Conservation (phyloP, 345 rosid genomes). For the Eucalyptus marginata region DNA sequence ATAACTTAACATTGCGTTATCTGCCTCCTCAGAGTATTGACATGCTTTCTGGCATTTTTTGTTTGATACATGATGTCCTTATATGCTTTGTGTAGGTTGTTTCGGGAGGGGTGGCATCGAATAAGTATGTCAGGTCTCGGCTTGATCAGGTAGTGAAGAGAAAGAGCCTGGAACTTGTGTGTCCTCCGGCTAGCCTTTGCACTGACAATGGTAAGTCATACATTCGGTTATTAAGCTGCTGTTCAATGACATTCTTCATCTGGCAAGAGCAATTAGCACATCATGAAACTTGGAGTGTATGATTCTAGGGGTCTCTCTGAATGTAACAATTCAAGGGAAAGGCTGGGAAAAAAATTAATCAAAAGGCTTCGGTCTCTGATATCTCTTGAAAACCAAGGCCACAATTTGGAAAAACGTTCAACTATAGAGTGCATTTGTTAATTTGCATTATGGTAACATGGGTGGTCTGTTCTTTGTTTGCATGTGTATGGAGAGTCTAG, state of each 20-base stretch:
- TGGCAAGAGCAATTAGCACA: background rate
- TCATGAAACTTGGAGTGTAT: background rate
- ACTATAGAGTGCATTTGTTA: background rate
- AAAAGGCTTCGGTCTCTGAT: background rate
- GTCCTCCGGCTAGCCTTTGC: slow-evolving; percentile 87
- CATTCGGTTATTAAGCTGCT: background rate
- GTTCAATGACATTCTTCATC: background rate
- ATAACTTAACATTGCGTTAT: background rate
- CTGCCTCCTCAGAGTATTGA: background rate
- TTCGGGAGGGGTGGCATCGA: slow-evolving; percentile 97
- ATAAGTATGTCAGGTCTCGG: slow-evolving; percentile 59
- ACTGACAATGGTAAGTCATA: slow-evolving; percentile 72
- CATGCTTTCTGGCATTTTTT: background rate
- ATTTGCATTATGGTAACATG: background rate
- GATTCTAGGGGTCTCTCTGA: background rate
- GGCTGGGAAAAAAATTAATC: background rate
- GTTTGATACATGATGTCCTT: background rate
- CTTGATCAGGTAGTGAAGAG: slow-evolving; percentile 53
- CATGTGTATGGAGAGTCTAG: background rate
- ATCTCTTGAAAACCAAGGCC: background rate
- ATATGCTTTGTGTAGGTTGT: slow-evolving; percentile 45
- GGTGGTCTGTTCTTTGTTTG: background rate
- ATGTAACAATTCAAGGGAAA: background rate
- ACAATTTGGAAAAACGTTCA: background rate
- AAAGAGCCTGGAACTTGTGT: slow-evolving; percentile 62